phyloP scores from a whole-genome alignment of 2,329 filamentous ascomycete species.

The Venturia oleaginea region DNA sequence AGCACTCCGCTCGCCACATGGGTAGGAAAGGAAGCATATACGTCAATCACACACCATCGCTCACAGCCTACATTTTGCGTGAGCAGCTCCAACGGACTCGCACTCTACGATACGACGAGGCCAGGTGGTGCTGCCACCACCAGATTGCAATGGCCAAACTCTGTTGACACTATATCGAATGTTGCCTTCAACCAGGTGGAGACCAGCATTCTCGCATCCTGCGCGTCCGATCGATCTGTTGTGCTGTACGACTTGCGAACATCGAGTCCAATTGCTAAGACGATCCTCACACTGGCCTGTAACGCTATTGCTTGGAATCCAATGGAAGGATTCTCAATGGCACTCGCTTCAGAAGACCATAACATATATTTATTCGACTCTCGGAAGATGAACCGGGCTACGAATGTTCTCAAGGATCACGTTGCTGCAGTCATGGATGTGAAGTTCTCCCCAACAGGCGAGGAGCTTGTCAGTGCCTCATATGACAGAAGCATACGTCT shows the following conservation, averaged over 20 bases:
- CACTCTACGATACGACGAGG: conserved; percentile 79
- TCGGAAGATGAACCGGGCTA: conserved; percentile 75
- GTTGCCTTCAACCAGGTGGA: conserved; percentile 90
- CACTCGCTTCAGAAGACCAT: conserved; percentile 88
- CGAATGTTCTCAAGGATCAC: conserved; percentile 86
- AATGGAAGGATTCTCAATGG: conserved; percentile 94
- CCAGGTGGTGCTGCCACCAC: conserved; percentile 70
- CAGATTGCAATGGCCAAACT: conserved; percentile 77
- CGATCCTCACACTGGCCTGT: conserved; percentile 69
- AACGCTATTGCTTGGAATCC: conserved; percentile 90
- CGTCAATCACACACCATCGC: conserved; percentile 73
- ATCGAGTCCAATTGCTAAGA: conserved; percentile 70
- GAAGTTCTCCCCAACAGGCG: conserved; percentile 87
- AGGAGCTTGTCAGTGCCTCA: conserved; percentile 83
- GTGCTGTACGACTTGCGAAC: conserved; percentile 91
- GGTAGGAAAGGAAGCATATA: conserved; percentile 76
- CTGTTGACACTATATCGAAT: conserved; percentile 80
- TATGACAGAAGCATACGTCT: conserved; percentile 83
- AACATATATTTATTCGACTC: conserved; percentile 92
- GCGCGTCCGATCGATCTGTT: conserved; percentile 74
- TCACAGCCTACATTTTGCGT: conserved; percentile 70
- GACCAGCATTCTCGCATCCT: conserved; percentile 80
- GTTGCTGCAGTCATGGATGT: conserved; percentile 93
- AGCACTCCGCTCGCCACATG: conserved; percentile 73
- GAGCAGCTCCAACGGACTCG: conserved; percentile 63